These are phyloP conservation scores for Raffaelea deltoideospora DNA, from an alignment of 2,329 filamentous ascomycete species.

Conservation along the genomic window DNA sequence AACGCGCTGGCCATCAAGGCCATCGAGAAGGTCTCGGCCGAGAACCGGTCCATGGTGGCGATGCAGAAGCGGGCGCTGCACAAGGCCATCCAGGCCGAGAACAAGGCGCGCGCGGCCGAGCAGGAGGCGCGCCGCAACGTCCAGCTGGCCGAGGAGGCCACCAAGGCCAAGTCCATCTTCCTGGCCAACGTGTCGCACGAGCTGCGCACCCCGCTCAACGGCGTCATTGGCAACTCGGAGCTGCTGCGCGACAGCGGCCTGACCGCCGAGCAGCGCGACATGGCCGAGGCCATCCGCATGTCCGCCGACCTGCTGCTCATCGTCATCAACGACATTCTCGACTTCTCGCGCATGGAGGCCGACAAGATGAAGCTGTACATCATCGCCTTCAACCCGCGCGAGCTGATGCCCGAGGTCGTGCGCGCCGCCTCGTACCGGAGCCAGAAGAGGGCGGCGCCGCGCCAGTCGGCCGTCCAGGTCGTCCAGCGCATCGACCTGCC, in stretches of 20 bases:
- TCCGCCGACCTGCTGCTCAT: slow-evolving; percentile 78
- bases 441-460: slow-evolving; percentile 44
- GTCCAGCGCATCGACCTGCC: slow-evolving; percentile 58
- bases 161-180: slow-evolving; percentile 72
- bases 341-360: slow-evolving; percentile 88
- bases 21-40: slow-evolving; percentile 61
- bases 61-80: slow-evolving; percentile 60
- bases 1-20: slow-evolving; percentile 54
- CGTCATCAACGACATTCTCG: slow-evolving; percentile 91
- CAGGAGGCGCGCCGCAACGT: slow-evolving; percentile 65
- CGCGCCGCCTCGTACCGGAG: slow-evolving; percentile 53
- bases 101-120: slow-evolving; percentile 63
- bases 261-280: slow-evolving; percentile 64
- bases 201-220: slow-evolving; percentile 68
- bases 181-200: slow-evolving; percentile 70
- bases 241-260: slow-evolving; percentile 62
- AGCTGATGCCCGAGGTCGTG: slow-evolving; percentile 53
- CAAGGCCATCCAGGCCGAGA: slow-evolving; percentile 58
- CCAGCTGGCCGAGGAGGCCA: slow-evolving; percentile 68
- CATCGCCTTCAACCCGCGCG: slow-evolving; percentile 51
- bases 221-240: slow-evolving; percentile 80
- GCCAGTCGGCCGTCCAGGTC: slow-evolving; percentile 46
- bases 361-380: slow-evolving; percentile 73
- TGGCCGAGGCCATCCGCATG: slow-evolving; percentile 73
- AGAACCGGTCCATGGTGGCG: slow-evolving; percentile 64